Conservation (phyloP, 164 flowering plant species). For the Annona cherimola region DNA sequence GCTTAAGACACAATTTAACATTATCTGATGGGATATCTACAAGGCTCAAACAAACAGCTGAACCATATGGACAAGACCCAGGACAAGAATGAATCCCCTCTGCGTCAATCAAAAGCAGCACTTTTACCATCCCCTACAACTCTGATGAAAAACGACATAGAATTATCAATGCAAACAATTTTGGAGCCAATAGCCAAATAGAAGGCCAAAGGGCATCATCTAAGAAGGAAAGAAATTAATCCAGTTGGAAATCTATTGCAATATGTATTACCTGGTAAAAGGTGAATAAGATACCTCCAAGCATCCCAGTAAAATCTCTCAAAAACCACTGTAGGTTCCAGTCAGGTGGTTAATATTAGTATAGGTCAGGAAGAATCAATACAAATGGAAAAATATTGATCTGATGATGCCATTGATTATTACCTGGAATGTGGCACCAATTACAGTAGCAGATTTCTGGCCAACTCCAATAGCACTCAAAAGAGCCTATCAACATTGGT, state of each 20-base stretch:
- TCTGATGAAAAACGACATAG: neutral
- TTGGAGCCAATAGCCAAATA: neutral
- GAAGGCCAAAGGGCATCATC: neutral
- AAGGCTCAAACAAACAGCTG: too few relatives aligned
- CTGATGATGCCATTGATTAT: neutral
- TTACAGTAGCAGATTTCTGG: constrained; percentile 90
- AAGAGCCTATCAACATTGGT: constrained; percentile 56
- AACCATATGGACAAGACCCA: too few relatives aligned
- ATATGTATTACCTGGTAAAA: constrained; percentile 64
- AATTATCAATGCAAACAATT: neutral
- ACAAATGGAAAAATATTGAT: too few relatives aligned
- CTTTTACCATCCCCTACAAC: neutral
- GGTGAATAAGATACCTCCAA: constrained; percentile 93
- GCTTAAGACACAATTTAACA: too few relatives aligned
- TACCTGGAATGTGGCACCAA: constrained; percentile 98
- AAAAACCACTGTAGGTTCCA: constrained; percentile 77
- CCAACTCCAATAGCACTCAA: constrained; percentile 98
- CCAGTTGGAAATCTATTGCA: too few relatives aligned
- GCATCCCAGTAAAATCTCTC: constrained; percentile 97
- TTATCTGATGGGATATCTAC: too few relatives aligned
- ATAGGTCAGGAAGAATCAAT: neutral
- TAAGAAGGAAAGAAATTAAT: neutral
- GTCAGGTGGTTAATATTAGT: neutral
- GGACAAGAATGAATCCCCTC: too few relatives aligned
- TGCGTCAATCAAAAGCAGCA: neutral